Evolutionary conservation across 2,329 filamentous ascomycete genomes (phyloP).

Genomic region (Neonectria coccinea): DNA sequence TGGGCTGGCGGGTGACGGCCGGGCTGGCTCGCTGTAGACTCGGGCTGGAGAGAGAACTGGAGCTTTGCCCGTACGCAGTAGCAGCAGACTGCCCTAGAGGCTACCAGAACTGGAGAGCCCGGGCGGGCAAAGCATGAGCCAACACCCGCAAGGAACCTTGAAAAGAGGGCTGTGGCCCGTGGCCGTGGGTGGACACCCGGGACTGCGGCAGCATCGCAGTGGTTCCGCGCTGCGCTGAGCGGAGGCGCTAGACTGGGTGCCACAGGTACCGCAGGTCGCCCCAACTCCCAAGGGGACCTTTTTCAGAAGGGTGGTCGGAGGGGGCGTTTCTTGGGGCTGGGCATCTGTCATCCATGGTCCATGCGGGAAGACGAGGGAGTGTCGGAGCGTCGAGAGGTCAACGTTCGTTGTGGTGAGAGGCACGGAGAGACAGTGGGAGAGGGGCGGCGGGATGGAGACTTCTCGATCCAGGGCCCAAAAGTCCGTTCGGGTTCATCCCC

Average conservation of each 20-base stretch:
- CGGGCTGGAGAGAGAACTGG: slow-evolving; percentile 22
- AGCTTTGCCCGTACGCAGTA: slow-evolving; percentile 2
- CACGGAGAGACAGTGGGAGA: not conserved
- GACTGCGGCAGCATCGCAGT: slow-evolving; percentile 32
- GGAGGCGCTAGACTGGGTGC: slow-evolving; percentile 42
- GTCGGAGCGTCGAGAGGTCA: slow-evolving; percentile 10
- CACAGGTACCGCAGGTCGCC: slow-evolving; percentile 34
- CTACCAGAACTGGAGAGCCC: slow-evolving; percentile 1
- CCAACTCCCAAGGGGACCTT: slow-evolving; percentile 9
- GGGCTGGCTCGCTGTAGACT: slow-evolving; percentile 12
- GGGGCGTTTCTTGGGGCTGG: slow-evolving; percentile 24
- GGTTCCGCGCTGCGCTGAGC: slow-evolving; percentile 37
- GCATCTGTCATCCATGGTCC: slow-evolving; percentile 28
- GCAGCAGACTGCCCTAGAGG: not conserved
- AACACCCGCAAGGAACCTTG: slow-evolving; percentile 40
- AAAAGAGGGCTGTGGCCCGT: slow-evolving; percentile 34
- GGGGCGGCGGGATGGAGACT: slow-evolving; percentile 15
- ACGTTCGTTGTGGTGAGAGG: not conserved
- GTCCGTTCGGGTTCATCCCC: slow-evolving; percentile 4
- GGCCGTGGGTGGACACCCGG: slow-evolving; percentile 25
- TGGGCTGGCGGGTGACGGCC: slow-evolving; percentile 3
- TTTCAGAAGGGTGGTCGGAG: slow-evolving; percentile 24
- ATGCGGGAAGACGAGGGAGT: slow-evolving; percentile 16
- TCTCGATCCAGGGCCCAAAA: slow-evolving; percentile 15
- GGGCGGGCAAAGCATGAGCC: slow-evolving; percentile 5